A percentile compares a stretch with the other conserved stretches of the same genome.
These are phyloP conservation scores for Penicillium sp. DNA, from an alignment of 2,329 filamentous ascomycete species.

Conservation along the genomic window DNA sequence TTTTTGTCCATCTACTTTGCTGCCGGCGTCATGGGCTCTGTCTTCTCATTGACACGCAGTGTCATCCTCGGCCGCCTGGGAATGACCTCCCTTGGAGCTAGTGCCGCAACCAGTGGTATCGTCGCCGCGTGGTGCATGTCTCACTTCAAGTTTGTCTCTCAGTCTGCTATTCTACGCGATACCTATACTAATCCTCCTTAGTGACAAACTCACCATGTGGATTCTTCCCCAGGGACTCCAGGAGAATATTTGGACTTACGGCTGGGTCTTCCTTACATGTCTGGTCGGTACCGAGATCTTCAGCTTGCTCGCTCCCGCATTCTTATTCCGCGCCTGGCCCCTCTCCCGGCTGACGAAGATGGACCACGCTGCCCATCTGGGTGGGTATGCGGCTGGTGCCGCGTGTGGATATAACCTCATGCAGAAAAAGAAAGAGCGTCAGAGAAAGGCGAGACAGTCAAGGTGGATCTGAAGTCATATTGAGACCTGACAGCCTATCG, in stretches of 20 bases:
- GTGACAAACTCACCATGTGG: conserved; percentile 42
- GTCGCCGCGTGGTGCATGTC: conserved; percentile 51
- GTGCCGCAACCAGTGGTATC: conserved; percentile 51
- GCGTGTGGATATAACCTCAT: conserved; percentile 20
- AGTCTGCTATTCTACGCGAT: neutral
- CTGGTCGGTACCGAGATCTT: conserved; percentile 40
- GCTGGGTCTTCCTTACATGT: conserved; percentile 37
- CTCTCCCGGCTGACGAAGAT: conserved; percentile 33
- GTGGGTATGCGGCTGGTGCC: conserved; percentile 41
- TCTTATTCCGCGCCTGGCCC: conserved; percentile 19
- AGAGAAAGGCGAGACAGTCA: conserved; percentile 15
- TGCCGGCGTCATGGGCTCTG: conserved; percentile 48
- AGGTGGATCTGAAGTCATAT: conserved; percentile 14
- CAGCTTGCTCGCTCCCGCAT: conserved; percentile 28
- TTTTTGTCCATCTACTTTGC: conserved; percentile 55
- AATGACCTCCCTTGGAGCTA: conserved; percentile 52
- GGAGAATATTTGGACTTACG: conserved; percentile 43
- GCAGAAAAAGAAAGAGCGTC: conserved; percentile 16
- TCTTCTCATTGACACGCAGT: conserved; percentile 46
- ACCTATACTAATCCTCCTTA: conserved; percentile 18
- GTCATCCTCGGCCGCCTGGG: conserved; percentile 45
- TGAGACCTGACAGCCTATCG: neutral
- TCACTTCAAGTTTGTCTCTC: conserved; percentile 41
- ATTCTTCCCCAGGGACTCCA: conserved; percentile 42
- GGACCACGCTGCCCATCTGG: conserved; percentile 45